Conservation (phyloP, 805 yeast genomes). For the Yamadazyma philogaea region DNA sequence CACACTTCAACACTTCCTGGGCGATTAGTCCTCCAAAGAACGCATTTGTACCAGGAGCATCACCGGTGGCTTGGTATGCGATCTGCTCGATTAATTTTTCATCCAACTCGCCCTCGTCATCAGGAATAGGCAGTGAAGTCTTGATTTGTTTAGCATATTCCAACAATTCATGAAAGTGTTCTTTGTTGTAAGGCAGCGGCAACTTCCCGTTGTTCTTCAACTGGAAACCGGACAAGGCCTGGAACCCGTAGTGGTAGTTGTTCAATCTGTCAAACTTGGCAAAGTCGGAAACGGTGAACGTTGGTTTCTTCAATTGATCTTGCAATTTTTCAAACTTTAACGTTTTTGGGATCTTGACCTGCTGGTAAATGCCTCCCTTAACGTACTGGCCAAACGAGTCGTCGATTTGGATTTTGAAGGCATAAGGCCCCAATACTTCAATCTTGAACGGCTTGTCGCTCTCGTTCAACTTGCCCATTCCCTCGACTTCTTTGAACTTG, state of each 20-base stretch:
- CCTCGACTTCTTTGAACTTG: conserved; percentile 81
- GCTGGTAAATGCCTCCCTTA: conserved; percentile 87
- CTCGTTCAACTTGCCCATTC: conserved; percentile 69
- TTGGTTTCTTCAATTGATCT: conserved; percentile 73
- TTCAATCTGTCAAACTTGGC: conserved; percentile 93
- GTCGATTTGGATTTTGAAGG: conserved; percentile 67
- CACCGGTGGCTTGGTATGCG: conserved; percentile 86
- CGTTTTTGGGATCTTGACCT: conserved; percentile 79
- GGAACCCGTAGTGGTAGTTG: conserved; percentile 88
- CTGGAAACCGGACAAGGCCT: conserved; percentile 77
- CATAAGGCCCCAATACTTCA: conserved; percentile 91
- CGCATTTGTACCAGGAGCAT: conserved; percentile 84
- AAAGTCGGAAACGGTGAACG: conserved; percentile 75
- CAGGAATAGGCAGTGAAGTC: conserved; percentile 53
- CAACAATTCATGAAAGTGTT: conserved; percentile 68
- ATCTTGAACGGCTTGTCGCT: conserved; percentile 66
- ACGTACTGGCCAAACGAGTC: conserved; percentile 58
- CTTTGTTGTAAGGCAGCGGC: conserved; percentile 74
- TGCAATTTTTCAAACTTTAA: conserved; percentile 60
- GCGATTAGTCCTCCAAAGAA: conserved; percentile 93
- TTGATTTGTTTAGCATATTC: conserved; percentile 59
- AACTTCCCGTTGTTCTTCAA: conserved; percentile 57
- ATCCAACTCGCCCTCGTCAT: conserved; percentile 53
- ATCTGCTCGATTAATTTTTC: conserved; percentile 66
- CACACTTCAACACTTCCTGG: conserved; percentile 93